These are phyloP conservation scores for Gossypium longicalyx DNA, from an alignment of 345 rosid species.

Conservation along the genomic window DNA sequence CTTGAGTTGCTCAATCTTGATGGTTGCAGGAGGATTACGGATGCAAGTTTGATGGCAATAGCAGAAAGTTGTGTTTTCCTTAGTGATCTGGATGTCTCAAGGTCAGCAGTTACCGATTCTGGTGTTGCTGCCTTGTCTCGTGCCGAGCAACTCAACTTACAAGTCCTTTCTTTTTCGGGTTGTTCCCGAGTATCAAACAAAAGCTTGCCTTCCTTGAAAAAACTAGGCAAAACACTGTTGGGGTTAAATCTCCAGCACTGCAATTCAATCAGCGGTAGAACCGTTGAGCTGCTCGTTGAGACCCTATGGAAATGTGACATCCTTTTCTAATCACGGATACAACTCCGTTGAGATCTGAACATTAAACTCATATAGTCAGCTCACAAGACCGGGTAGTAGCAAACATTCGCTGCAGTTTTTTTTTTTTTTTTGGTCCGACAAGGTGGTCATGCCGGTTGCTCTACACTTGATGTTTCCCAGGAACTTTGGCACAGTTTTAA, in stretches of 20 bases:
- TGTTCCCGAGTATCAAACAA: constrained; percentile 52
- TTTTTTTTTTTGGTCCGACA: constrained; percentile 27
- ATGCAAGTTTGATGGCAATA: constrained; percentile 54
- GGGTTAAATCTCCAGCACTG: constrained; percentile 71
- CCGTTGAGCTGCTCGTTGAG: constrained; percentile 42
- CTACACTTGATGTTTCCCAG: constrained; percentile 31
- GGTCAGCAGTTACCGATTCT: constrained; percentile 44
- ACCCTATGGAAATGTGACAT: constrained; percentile 69
- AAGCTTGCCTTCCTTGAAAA: constrained; percentile 39
- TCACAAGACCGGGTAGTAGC: constrained; percentile 21
- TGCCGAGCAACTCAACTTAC: constrained; percentile 46
- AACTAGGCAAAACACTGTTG: constrained; percentile 44
- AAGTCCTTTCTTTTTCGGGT: constrained; percentile 51
- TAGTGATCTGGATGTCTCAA: constrained; percentile 59
- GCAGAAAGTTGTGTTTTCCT: constrained; percentile 52
- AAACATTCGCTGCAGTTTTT: constrained; percentile 30
- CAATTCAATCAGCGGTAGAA: constrained; percentile 48
- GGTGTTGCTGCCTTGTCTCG: constrained; percentile 48
- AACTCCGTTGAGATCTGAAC: constrained; percentile 4
- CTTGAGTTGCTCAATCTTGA: constrained; percentile 56
- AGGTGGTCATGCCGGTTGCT: constrained; percentile 11
- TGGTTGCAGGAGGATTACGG: constrained; percentile 65
- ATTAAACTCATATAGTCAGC: constrained; percentile 14
- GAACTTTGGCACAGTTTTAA: constrained; percentile 25
- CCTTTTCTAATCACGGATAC: constrained; percentile 35